Evolutionary conservation across 768 basidiomycete species (phyloP).

Genomic region (Russula abietina): DNA sequence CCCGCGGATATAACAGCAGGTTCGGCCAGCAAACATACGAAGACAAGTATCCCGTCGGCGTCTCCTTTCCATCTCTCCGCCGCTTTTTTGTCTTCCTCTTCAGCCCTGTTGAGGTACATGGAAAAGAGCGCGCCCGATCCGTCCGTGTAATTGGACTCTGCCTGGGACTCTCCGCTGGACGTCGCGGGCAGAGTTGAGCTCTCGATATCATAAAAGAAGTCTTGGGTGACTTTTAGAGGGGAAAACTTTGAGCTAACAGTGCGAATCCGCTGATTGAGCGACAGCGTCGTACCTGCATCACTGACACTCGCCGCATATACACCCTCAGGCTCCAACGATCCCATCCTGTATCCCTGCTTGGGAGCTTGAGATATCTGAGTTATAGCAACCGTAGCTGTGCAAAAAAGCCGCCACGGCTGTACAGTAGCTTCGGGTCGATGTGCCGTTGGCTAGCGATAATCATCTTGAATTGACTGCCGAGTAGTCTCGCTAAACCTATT

Average conservation of each 20-base stretch:
- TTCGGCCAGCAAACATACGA: slow-evolving; percentile 4
- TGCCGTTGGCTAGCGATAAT: background rate
- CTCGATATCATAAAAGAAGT: slow-evolving; percentile 9
- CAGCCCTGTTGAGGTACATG: slow-evolving; percentile 17
- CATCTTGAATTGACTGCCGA: too few relatives aligned
- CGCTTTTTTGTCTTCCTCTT: slow-evolving; percentile 14
- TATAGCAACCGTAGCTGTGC: background rate
- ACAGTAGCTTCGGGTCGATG: background rate
- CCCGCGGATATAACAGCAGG: background rate
- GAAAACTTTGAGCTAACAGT: background rate
- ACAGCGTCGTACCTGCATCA: slow-evolving; percentile 4
- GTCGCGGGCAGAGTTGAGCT: background rate
- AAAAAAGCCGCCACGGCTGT: background rate
- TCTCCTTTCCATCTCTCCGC: slow-evolving; percentile 20
- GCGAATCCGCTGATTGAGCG: background rate
- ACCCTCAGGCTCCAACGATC: background rate
- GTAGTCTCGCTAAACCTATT: too few relatives aligned
- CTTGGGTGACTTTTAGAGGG: background rate
- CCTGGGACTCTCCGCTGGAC: slow-evolving; percentile 3
- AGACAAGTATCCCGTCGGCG: slow-evolving; percentile 20
- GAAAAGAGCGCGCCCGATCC: slow-evolving; percentile 19
- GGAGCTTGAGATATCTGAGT: background rate
- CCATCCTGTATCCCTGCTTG: background rate
- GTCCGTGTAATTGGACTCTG: slow-evolving; percentile 11
- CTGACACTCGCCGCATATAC: background rate